Evolutionary conservation across 345 rosid species (phyloP).

Genomic region (Linum trigynum): DNA sequence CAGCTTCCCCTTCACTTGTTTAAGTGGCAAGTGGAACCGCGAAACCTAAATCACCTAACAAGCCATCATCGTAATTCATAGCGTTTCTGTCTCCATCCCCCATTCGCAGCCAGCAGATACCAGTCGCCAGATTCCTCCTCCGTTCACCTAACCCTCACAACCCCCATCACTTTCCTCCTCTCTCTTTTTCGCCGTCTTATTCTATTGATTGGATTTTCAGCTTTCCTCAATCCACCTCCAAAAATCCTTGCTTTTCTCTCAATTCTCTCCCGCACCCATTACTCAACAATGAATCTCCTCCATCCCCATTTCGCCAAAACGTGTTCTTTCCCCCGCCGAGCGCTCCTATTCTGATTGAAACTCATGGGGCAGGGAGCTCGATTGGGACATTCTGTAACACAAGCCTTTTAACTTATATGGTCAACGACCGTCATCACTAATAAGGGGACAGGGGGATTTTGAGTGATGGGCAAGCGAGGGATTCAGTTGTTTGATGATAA

Average conservation of each 20-base stretch:
- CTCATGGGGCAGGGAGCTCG: conserved; percentile 7
- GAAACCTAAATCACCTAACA: no score
- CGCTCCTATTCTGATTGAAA: not conserved
- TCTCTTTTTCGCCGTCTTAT: conserved; percentile 14
- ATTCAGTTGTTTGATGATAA: conserved; percentile 9
- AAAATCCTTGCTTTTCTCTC: not conserved
- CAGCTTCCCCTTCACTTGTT: no score
- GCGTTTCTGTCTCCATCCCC: no score
- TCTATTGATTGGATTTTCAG: not conserved
- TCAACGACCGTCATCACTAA: no score
- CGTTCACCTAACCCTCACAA: not conserved
- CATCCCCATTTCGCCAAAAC: conserved; percentile 22
- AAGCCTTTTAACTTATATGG: not conserved
- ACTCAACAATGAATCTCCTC: conserved; percentile 13
- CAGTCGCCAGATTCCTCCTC: no score
- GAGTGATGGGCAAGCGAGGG: conserved; percentile 51
- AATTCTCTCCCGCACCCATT: not conserved
- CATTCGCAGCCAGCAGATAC: no score
- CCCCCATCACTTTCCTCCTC: not conserved
- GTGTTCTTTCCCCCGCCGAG: conserved; percentile 12
- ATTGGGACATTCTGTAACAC: conserved; percentile 13
- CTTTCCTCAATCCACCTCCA: not conserved
- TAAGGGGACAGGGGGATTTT: not conserved
- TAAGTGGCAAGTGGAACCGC: no score
- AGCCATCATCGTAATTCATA: no score